Percentiles rank a stretch among this genome's conserved stretches.
Evolutionary conservation across 2,329 filamentous ascomycete genomes (phyloP).

Genomic region (Sporothrix schenckii): DNA sequence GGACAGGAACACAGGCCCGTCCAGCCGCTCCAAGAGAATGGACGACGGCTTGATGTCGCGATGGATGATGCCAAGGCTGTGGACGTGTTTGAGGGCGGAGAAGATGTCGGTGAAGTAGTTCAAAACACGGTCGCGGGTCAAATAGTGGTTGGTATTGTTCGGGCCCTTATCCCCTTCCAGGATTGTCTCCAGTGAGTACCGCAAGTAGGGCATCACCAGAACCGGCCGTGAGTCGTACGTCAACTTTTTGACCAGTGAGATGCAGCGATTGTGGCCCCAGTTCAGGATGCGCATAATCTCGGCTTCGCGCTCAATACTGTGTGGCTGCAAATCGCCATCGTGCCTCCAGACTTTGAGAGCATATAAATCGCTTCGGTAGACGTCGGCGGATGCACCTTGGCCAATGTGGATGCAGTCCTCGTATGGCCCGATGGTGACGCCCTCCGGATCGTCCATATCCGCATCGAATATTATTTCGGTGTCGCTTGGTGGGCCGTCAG

Average conservation of each 20-base stretch:
- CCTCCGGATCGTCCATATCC: conserved; percentile 42
- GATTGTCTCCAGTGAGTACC: conserved; percentile 69
- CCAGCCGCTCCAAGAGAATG: conserved; percentile 68
- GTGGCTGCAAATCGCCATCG: conserved; percentile 72
- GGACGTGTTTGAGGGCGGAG: conserved; percentile 69
- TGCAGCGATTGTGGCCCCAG: conserved; percentile 57
- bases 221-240: conserved; percentile 72
- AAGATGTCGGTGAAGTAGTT: conserved; percentile 68
- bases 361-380: conserved; percentile 68
- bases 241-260: conserved; percentile 74
- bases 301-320: conserved; percentile 79
- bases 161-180: conserved; percentile 49
- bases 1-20: conserved; percentile 75
- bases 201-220: conserved; percentile 83
- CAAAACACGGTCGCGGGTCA: conserved; percentile 43
- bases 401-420: conserved; percentile 58
- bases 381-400: conserved; percentile 75
- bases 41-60: conserved; percentile 94
- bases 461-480: neutral
- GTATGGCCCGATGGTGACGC: conserved; percentile 58
- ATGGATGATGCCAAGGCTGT: conserved; percentile 78
- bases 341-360: conserved; percentile 88
- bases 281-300: conserved; percentile 63
- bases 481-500: neutral
- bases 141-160: neutral